phyloP scores from a whole-genome alignment of 768 basidiomycete genomes.

The Mycena floridula region DNA sequence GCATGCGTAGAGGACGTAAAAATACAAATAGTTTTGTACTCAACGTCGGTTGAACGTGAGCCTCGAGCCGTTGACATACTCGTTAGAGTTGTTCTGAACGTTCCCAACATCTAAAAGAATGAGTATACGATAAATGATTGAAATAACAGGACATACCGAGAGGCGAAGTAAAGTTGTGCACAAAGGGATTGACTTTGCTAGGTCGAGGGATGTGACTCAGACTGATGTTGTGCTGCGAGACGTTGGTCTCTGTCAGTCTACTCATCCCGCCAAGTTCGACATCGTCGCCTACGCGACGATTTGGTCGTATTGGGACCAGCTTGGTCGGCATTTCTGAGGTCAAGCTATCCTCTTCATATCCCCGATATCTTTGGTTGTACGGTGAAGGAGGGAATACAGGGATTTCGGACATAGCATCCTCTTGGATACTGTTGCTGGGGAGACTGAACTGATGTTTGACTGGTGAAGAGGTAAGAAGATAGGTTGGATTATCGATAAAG shows the following conservation, averaged over 20 bases:
- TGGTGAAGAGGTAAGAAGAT: conserved; percentile 30
- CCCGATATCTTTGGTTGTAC: conserved; percentile 17
- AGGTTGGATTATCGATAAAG: conserved; percentile 8
- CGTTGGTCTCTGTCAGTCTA: conserved; percentile 33
- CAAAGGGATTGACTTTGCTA: conserved; percentile 40
- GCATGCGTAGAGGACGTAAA: too few relatives aligned
- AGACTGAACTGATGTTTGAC: conserved; percentile 19
- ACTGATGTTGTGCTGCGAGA: conserved; percentile 35
- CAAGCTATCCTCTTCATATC: conserved; percentile 23
- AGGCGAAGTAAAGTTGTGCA: conserved; percentile 64
- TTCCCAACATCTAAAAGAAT: too few relatives aligned
- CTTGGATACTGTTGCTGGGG: conserved; percentile 13
- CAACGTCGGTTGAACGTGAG: too few relatives aligned
- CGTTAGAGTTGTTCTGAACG: too few relatives aligned
- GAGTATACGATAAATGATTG: too few relatives aligned
- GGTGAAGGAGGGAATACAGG: conserved; percentile 12
- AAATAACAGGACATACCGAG: conserved; percentile 60
- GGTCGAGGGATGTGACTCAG: conserved; percentile 9
- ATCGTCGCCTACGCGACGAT: conserved; percentile 34
- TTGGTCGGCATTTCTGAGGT: conserved; percentile 10
- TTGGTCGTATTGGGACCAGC: conserved; percentile 33
- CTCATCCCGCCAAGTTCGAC: conserved; percentile 28
- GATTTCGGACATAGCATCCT: conserved; percentile 6
- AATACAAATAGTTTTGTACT: too few relatives aligned
- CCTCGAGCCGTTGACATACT: too few relatives aligned